These are phyloP conservation scores for Solanum gandarillasii DNA, from an alignment of 257 asterid genomes.

Conservation along the genomic window DNA sequence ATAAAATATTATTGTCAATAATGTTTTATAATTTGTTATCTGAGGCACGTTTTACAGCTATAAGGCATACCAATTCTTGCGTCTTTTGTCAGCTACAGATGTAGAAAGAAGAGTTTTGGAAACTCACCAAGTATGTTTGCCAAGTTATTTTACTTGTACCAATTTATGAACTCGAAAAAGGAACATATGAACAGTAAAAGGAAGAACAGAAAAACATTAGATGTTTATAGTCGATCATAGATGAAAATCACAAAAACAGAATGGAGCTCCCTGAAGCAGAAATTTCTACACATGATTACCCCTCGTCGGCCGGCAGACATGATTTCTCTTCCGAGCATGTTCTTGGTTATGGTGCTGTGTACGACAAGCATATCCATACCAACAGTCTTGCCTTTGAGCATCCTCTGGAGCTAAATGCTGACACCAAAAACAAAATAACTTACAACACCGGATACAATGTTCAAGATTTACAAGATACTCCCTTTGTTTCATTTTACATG, in stretches of 20 bases:
- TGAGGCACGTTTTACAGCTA: not conserved
- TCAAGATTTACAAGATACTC: not conserved
- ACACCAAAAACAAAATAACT: not conserved
- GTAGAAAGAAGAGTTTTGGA: not conserved
- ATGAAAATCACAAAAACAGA: not conserved
- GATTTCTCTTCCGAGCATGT: constrained; percentile 89
- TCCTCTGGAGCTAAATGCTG: constrained; percentile 66
- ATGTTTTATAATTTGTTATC: too few species aligned
- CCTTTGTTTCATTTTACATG: not conserved
- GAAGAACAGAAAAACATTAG: not conserved
- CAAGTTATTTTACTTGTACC: not conserved
- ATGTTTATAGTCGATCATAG: not conserved
- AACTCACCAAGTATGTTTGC: not conserved
- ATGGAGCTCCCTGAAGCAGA: not conserved
- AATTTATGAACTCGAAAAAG: not conserved
- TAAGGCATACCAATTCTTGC: not conserved
- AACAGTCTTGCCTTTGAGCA: constrained; percentile 65
- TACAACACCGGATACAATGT: not conserved
- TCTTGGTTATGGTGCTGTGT: constrained; percentile 92
- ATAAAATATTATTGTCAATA: too few species aligned
- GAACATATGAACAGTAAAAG: not conserved
- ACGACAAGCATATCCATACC: constrained; percentile 92
- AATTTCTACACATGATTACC: constrained; percentile 24
- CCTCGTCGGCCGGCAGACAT: constrained; percentile 91
- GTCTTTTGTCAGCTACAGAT: not conserved